Conservation (phyloP, 129 eudicot species). For the Tanacetum coccineum region DNA sequence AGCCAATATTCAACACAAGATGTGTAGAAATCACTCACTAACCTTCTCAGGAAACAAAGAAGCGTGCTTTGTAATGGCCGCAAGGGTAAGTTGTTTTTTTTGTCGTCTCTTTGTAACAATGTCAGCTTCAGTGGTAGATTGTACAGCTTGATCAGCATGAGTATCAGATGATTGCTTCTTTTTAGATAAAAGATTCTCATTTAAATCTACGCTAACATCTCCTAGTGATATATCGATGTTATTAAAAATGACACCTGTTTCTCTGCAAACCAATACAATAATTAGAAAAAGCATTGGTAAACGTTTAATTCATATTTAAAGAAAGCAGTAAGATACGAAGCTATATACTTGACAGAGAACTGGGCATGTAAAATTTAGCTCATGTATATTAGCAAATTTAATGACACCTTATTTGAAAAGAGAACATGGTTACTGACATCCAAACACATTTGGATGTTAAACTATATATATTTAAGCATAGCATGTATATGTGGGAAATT, state of each 20-base stretch:
- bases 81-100: constrained; percentile 41
- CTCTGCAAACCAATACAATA: constrained; percentile 43
- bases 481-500: background rate
- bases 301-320: constrained; percentile 4
- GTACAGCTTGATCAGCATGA: constrained; percentile 31
- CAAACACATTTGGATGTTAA: constrained; percentile 8
- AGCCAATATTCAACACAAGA: too few species aligned
- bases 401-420: constrained; percentile 5
- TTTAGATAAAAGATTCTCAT: constrained; percentile 55
- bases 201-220: constrained; percentile 48
- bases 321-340: constrained; percentile 17
- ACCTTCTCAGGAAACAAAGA: constrained; percentile 81
- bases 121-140: constrained; percentile 33
- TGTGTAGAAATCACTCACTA: constrained; percentile 17
- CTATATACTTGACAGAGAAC: constrained; percentile 4
- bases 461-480: too few species aligned
- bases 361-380: background rate
- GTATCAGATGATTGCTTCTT: constrained; percentile 39
- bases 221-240: constrained; percentile 66
- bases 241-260: constrained; percentile 56
- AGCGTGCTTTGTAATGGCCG: constrained; percentile 41
- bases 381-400: background rate
- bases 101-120: constrained; percentile 39
- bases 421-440: constrained; percentile 8
- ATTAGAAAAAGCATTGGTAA: constrained; percentile 4